Conservation (phyloP, 768 basidiomycete genomes). For the Psilocybe cyanescens region DNA sequence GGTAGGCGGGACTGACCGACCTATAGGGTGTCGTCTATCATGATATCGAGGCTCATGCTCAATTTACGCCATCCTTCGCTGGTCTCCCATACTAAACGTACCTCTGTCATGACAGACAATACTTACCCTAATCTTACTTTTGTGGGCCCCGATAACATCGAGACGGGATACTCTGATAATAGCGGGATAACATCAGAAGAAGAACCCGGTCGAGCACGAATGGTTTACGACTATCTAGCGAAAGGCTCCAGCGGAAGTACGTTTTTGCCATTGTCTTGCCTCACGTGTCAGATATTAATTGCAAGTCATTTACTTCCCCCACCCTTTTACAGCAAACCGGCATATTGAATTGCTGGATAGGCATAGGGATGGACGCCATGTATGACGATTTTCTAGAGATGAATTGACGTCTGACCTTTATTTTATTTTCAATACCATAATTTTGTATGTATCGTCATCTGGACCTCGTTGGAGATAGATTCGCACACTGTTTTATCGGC, state of each 20-base stretch:
- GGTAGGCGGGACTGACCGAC: not conserved
- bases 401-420: not conserved
- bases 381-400: too few relatives aligned
- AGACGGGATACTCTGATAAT: conserved; percentile 4
- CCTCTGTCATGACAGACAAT: conserved; percentile 6
- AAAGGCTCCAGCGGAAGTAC: conserved; percentile 1
- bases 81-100: conserved; percentile 9
- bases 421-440: not conserved
- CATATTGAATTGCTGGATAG: not conserved
- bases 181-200: not conserved
- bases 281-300: too few relatives aligned
- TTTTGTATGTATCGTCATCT: not conserved
- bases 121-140: conserved; percentile 21
- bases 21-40: conserved; percentile 37
- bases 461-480: not conserved
- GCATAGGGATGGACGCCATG: not conserved
- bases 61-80: conserved; percentile 41
- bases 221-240: conserved; percentile 14
- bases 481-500: too few relatives aligned
- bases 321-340: not conserved
- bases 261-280: not conserved
- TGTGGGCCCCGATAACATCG: conserved; percentile 4
- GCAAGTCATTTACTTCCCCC: too few relatives aligned
- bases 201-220: not conserved
- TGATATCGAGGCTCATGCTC: conserved; percentile 44